phyloP scores from a whole-genome alignment of 2,329 filamentous ascomycete genomes.

The Fonsecaea pedrosoi region DNA sequence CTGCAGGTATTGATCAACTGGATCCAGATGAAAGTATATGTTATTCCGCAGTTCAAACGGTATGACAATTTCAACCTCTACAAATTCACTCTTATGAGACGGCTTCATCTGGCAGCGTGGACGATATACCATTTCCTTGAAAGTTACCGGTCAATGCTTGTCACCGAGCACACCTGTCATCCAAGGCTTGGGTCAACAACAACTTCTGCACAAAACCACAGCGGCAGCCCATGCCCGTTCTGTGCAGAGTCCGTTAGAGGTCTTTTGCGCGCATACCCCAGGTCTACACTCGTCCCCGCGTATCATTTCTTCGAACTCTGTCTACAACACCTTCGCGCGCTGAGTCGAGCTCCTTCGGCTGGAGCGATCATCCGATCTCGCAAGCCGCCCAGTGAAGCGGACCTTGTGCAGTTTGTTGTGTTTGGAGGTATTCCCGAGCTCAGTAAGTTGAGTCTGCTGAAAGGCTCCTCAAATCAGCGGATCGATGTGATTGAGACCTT shows the following conservation, averaged over 20 bases:
- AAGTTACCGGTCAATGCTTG: conserved; percentile 32
- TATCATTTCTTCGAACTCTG: conserved; percentile 37
- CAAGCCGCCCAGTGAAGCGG: conserved; percentile 31
- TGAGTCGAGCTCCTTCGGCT: conserved; percentile 34
- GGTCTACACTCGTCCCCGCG: conserved; percentile 29
- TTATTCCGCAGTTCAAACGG: conserved; percentile 28
- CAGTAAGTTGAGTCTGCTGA: conserved; percentile 34
- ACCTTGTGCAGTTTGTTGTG: conserved; percentile 35
- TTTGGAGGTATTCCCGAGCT: conserved; percentile 36
- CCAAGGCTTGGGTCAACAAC: background rate
- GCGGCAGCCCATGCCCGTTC: conserved; percentile 17
- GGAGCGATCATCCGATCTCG: conserved; percentile 34
- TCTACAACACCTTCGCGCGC: conserved; percentile 31
- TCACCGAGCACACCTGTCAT: conserved; percentile 33
- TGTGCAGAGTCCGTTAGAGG: conserved; percentile 25
- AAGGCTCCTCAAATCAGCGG: conserved; percentile 35
- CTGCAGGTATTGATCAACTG: conserved; percentile 29
- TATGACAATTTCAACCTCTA: conserved; percentile 34
- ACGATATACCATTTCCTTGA: conserved; percentile 38
- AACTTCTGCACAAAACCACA: background rate
- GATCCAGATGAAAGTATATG: conserved; percentile 37
- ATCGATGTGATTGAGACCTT: conserved; percentile 32
- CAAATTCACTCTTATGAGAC: conserved; percentile 27
- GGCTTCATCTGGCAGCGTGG: conserved; percentile 33
- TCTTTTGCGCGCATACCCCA: conserved; percentile 30